Conservation (phyloP, 2,329 filamentous ascomycete species). For the Alternaria sp. region DNA sequence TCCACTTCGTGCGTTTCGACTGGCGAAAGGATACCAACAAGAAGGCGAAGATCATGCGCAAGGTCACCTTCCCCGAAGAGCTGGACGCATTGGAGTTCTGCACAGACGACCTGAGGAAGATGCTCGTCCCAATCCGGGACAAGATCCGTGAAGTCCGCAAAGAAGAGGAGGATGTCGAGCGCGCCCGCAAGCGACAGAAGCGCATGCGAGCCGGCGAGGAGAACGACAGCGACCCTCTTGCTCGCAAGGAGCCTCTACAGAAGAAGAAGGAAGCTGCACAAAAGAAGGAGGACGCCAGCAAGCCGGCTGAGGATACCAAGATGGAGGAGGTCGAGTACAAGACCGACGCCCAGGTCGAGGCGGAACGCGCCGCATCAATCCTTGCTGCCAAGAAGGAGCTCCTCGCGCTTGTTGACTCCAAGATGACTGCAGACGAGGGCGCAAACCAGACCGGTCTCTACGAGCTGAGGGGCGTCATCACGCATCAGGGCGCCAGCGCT, state of each 20-base stretch:
- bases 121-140: conserved; percentile 90
- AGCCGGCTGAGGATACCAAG: conserved; percentile 63
- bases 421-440: conserved; percentile 76
- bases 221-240: conserved; percentile 52
- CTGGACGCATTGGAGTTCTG: conserved; percentile 95
- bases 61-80: conserved; percentile 94
- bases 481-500: conserved; percentile 94
- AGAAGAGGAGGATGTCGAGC: conserved; percentile 91
- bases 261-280: conserved; percentile 57
- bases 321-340: conserved; percentile 81
- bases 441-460: conserved; percentile 95
- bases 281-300: conserved; percentile 61
- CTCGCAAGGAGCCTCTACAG: conserved; percentile 57
- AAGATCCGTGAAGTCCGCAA: conserved; percentile 95
- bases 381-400: conserved; percentile 87
- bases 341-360: conserved; percentile 91
- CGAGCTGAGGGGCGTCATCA: conserved; percentile 91
- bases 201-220: conserved; percentile 64
- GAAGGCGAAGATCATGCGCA: conserved; percentile 99
- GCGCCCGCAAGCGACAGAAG: conserved; percentile 91
- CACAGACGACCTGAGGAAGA: conserved; percentile 82
- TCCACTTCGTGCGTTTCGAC: conserved; percentile 98
- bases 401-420: conserved; percentile 74
- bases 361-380: conserved; percentile 78
- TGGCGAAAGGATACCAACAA: conserved; percentile 96